Base-by-base conservation (phyloP, 2,329 filamentous ascomycete species). In the Hypomyces rosellus region DNA sequence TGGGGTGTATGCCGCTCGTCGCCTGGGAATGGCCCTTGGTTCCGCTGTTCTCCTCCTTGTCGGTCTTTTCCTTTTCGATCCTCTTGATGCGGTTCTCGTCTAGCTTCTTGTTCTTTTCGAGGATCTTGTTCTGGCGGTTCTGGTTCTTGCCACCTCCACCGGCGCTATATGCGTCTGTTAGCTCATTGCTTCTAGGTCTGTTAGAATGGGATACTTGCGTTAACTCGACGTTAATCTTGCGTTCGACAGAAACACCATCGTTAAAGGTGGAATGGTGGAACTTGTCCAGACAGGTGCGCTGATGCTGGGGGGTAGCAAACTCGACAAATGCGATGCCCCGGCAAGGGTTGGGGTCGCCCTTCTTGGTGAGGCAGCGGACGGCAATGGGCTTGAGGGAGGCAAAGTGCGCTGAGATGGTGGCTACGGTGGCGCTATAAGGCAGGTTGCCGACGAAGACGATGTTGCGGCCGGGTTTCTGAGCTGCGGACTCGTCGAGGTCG, bases 171-270 rank as follows among this genome's bases (percentile, higher is more conserved):
- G 41, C 14, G 39, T n/a, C 15, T 34, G 41, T 54, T 36, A 53
- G 47, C 14, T n/a, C n/a, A n/a, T 22, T 9, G 8, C 7, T 42
- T 42, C 15, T 44, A 34, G 40, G 14, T 34, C 25, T 38, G 18
- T 30, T 30, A 6, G 6, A 11, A 11, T 30, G 2, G 43, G 36
- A 34, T 36, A 78, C 84, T 69, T 69, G 89, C 79, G 90, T 96
- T 58, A 97, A 71, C 71, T 96, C 92, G 22, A 96, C 88, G 65
- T 96, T 96, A 62, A 97, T 95, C 69, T 85, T 87, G 60, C 92
- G 77, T 46, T 83, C 72, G 14, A 73, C 65, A 39, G 71, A 74
- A 14, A 69, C 54, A 55, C 74, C 72, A 68, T 84, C 74, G 65
- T 75, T 69, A 65, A 96, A 95, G 56, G 78, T 77, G 53, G 82